phyloP scores from a whole-genome alignment of 352 stramenopile species.

The Phytophthora crassamura region DNA sequence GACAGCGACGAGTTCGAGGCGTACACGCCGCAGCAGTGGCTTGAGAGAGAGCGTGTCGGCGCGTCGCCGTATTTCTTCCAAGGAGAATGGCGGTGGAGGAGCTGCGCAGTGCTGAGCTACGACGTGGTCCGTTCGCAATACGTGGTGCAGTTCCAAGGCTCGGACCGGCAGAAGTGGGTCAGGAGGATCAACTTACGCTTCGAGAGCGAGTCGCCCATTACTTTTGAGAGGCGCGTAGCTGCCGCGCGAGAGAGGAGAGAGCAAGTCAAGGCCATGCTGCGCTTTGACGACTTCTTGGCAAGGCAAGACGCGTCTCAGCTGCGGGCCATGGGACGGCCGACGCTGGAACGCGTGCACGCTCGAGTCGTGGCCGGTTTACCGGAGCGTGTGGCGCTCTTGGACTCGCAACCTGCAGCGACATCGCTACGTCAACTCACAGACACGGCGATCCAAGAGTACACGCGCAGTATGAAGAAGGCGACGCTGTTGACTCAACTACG shows the following conservation, averaged over 20 bases:
- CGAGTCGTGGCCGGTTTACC: conserved; percentile 86
- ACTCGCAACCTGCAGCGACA: conserved; percentile 61
- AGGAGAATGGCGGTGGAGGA: conserved; percentile 86
- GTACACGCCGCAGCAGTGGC: conserved; percentile 76
- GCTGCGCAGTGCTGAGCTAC: conserved; percentile 71
- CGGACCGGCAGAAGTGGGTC: conserved; percentile 88
- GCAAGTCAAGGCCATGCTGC: conserved; percentile 84
- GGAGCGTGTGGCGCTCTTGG: conserved; percentile 57
- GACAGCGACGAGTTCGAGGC: conserved; percentile 90
- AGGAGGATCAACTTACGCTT: conserved; percentile 94
- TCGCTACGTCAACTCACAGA: conserved; percentile 89
- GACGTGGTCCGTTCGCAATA: conserved; percentile 73
- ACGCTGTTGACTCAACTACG: conserved; percentile 76
- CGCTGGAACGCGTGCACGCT: conserved; percentile 85
- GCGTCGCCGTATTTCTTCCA: conserved; percentile 88
- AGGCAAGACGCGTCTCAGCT: conserved; percentile 79
- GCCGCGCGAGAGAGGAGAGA: conserved; percentile 69
- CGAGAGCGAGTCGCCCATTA: conserved; percentile 68
- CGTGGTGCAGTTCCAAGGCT: conserved; percentile 86
- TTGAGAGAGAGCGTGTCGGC: conserved; percentile 49
- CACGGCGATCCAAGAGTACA: conserved; percentile 91
- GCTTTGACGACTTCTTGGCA: conserved; percentile 92
- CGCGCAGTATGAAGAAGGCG: conserved; percentile 93
- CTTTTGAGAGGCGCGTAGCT: conserved; percentile 82
- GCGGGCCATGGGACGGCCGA: conserved; percentile 78